Evolutionary conservation across 371 early-diverging fungal species (phyloP).

Genomic region (Rhizopus delemar): DNA sequence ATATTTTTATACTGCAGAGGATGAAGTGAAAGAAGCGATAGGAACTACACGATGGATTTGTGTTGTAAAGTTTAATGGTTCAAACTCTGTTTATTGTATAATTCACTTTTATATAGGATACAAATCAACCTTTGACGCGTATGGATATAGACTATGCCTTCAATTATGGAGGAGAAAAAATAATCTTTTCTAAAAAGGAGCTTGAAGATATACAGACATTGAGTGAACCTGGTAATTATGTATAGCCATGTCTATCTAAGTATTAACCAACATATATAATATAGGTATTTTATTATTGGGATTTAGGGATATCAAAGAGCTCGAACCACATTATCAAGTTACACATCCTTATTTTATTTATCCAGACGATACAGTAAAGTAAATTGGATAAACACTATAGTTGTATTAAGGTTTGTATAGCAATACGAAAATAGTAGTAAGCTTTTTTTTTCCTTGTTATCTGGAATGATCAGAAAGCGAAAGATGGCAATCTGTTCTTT

Average conservation of each 20-base stretch:
- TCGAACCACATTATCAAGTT: conserved; percentile 59
- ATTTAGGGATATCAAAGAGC: conserved; percentile 50
- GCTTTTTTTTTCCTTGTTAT: conserved; percentile 5
- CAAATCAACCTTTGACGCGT: conserved; percentile 48
- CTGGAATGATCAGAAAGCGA: conserved; percentile 5
- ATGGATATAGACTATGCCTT: conserved; percentile 61
- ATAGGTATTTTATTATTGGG: conserved; percentile 67
- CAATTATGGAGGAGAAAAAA: conserved; percentile 59
- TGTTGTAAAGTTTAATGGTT: conserved; percentile 23
- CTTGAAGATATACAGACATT: conserved; percentile 31
- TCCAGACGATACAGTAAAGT: conserved; percentile 70
- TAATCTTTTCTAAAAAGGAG: conserved; percentile 65
- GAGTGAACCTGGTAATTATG: not conserved
- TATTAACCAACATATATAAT: not conserved
- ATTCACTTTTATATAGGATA: conserved; percentile 38
- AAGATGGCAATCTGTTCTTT: conserved; percentile 22
- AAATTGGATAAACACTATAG: not conserved
- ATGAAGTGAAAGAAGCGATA: conserved; percentile 56
- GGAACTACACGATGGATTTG: conserved; percentile 61
- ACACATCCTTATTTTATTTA: conserved; percentile 68
- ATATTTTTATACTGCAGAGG: conserved; percentile 51
- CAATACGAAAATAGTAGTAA: conserved; percentile 15
- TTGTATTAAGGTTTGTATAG: not conserved
- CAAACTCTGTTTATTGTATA: conserved; percentile 1
- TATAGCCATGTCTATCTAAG: not conserved